A percentile compares a stretch with the other conserved stretches of the same genome.
Evolutionary conservation across 257 asterid genomes (phyloP).

Genomic region (Gentiana dahurica): DNA sequence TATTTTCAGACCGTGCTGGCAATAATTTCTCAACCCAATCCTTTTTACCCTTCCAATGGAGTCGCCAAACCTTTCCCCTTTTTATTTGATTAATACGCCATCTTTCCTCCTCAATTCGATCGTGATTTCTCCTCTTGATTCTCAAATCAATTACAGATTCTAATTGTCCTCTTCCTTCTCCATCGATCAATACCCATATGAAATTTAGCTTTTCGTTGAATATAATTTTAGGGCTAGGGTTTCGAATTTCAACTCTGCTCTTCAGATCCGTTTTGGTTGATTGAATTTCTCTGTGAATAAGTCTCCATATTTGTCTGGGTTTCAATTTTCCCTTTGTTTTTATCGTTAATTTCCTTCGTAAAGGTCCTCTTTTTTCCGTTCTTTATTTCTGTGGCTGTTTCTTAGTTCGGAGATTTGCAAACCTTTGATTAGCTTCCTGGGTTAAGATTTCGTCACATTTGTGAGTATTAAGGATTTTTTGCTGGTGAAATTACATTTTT

Average conservation of each 20-base stretch:
- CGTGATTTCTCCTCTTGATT: slow-evolving; percentile 7
- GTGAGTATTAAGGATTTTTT: background rate
- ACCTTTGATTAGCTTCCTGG: slow-evolving; percentile 11
- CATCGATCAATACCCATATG: slow-evolving; percentile 10
- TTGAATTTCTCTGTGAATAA: slow-evolving; percentile 5
- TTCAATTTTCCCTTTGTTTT: background rate
- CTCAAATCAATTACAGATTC: slow-evolving; percentile 2
- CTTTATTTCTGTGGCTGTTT: background rate
- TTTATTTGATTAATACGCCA: slow-evolving; percentile 1
- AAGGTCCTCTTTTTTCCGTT: background rate
- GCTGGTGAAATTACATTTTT: background rate
- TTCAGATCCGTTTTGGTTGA: slow-evolving; percentile 6
- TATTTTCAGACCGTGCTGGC: slow-evolving; percentile 14
- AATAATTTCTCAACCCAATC: slow-evolving; percentile 8
- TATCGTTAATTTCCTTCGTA: background rate
- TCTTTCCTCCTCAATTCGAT: slow-evolving; percentile 1
- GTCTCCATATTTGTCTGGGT: background rate
- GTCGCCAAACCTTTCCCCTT: background rate
- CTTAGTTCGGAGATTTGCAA: slow-evolving; percentile 1
- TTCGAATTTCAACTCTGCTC: slow-evolving; percentile 2
- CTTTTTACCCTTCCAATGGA: slow-evolving; percentile 11
- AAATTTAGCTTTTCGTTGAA: background rate
- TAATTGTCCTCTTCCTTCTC: slow-evolving; percentile 7
- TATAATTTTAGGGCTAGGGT: slow-evolving; percentile 21
- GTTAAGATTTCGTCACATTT: slow-evolving; percentile 5